Base-by-base conservation (phyloP, 164 flowering plant species). In the Saururus chinensis region DNA sequence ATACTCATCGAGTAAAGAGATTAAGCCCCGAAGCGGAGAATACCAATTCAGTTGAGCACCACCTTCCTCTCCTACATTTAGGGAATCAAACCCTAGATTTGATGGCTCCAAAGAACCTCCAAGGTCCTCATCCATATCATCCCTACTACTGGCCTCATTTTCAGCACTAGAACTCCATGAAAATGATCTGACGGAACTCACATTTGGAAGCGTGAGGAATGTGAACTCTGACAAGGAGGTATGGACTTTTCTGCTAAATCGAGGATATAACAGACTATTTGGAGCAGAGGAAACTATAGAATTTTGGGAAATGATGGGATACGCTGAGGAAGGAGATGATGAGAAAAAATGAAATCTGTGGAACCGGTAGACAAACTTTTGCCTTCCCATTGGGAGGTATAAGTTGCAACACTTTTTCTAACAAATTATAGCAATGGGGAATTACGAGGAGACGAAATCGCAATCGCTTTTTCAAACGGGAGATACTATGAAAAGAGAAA, bases 1-100 rank as follows among this genome's bases (percentile, higher is more conserved):
- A 67, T 45, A 77, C 4, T 78, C 76, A 76, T 92, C 98, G 4
- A 89, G 82, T 72, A 83, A 45, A 19, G 84, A 68, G 53, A 80
- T 73, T 52, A 84, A n/a, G 0, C 69, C 76, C 0, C 62, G 75
- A 51, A 82, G 75, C 0, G 92, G 88, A 53, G 77, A 69, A 69
- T 70, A 63, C 58, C 73, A 71, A 19, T 70, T 76, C 13, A 61
- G 79, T 45, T 55, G 74, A 37, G 56, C 40, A 26, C 67, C 25
- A 57, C 65, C 68, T 19, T 41, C 71, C 9, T 59, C 66, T 11
- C 49, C 68, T 52, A n/a, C 66, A 24, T 56, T 68, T 21, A 61
- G 35, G n/a, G 51, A 65, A 60, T 20, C 59, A 60, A 71, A 40
- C 37, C 71, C 72, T 12, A 21, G 22, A 61, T 64, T 54, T 30